Conservation (phyloP, 306 rosid species). For the Quercus alba region DNA sequence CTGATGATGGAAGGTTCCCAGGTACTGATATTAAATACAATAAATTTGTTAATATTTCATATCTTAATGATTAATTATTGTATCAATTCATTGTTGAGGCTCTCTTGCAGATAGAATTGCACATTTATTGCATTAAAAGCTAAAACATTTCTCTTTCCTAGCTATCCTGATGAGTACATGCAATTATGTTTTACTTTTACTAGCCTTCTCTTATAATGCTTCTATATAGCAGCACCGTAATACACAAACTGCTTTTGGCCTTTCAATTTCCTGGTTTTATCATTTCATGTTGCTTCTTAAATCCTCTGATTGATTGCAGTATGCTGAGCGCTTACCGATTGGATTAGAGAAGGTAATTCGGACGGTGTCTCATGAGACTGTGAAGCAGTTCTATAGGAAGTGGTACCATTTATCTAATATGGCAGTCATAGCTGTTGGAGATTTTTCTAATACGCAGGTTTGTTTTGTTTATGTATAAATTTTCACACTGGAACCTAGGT, state of each 20-base stretch:
- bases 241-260: background rate
- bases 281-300: conserved; percentile 14
- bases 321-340: conserved; percentile 90
- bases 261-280: background rate
- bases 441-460: conserved; percentile 89
- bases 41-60: background rate
- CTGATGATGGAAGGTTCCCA: conserved; percentile 90
- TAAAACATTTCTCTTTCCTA: background rate
- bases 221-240: background rate
- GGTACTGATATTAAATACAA: conserved; percentile 38
- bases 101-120: background rate
- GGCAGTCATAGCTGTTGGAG: conserved; percentile 98
- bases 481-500: conserved; percentile 14
- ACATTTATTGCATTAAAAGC: background rate
- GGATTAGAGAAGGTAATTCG: conserved; percentile 90
- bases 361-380: conserved; percentile 76
- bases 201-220: background rate
- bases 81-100: background rate
- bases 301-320: conserved; percentile 52
- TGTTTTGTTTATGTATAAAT: conserved; percentile 20
- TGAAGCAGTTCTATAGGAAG: conserved; percentile 71
- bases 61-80: background rate
- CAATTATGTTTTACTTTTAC: too few relatives aligned
- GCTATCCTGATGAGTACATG: background rate
- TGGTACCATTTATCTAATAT: conserved; percentile 91